These are phyloP conservation scores for Macaranga tanarius DNA, from an alignment of 441 rosid genomes.

Conservation along the genomic window DNA sequence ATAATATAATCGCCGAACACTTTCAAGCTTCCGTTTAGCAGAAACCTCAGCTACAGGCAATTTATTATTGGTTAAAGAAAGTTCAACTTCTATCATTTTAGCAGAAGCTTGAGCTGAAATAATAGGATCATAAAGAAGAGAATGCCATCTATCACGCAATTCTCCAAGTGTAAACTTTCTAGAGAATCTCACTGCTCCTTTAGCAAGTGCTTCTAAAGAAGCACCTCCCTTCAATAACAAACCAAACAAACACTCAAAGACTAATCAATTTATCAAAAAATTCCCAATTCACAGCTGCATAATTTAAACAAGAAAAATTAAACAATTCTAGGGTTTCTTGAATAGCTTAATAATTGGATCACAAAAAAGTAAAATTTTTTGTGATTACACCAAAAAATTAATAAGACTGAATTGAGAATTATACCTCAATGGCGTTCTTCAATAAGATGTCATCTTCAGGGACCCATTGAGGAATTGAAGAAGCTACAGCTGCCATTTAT, in stretches of 20 bases:
- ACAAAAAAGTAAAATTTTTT: neutral
- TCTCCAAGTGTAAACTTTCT: constrained; percentile 58
- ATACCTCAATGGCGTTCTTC: constrained; percentile 87
- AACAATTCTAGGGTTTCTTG: constrained; percentile 22
- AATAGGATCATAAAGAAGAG: constrained; percentile 77
- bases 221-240: constrained; percentile 67
- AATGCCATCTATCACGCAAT: constrained; percentile 79
- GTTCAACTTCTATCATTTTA: constrained; percentile 63
- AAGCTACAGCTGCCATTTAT: constrained; percentile 44
- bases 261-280: neutral
- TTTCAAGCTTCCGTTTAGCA: constrained; percentile 66
- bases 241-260: neutral
- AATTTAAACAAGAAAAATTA: neutral
- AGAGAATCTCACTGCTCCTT: constrained; percentile 85
- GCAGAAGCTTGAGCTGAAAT: constrained; percentile 69
- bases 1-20: constrained; percentile 54
- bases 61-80: constrained; percentile 19
- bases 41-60: constrained; percentile 22
- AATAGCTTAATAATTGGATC: neutral
- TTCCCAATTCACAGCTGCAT: neutral
- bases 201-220: constrained; percentile 84
- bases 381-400: neutral
- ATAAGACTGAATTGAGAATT: neutral
- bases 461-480: constrained; percentile 39
- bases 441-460: constrained; percentile 80